Percentiles rank a stretch among this genome's conserved stretches.
Conservation (phyloP, 2,329 filamentous ascomycete species). For the Fusarium continuum region DNA sequence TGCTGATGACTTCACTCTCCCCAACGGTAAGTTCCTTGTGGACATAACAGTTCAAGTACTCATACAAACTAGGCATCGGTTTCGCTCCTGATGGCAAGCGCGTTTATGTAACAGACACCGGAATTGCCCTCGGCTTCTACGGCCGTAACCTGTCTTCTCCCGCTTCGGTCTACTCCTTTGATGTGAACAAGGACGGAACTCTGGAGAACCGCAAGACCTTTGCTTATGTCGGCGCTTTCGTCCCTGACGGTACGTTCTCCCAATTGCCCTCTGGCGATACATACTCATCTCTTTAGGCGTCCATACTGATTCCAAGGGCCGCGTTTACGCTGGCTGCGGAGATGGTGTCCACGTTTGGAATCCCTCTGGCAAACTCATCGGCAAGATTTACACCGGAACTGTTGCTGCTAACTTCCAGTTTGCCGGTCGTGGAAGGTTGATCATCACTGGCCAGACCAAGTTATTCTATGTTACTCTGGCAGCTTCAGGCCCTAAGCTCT, state of each 20-base stretch:
- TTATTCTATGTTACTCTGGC: constrained; percentile 44
- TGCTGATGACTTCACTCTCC: constrained; percentile 64
- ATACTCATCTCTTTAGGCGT: constrained; percentile 53
- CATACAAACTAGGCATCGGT: constrained; percentile 52
- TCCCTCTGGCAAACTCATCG: constrained; percentile 56
- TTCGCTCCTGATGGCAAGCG: constrained; percentile 63
- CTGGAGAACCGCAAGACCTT: constrained; percentile 62
- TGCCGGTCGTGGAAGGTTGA: constrained; percentile 48
- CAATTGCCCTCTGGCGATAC: accelerated
- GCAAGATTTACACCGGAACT: constrained; percentile 64
- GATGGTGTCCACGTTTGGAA: constrained; percentile 62
- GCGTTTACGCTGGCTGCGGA: constrained; percentile 61
- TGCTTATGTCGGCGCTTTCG: constrained; percentile 61
- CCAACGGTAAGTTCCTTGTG: constrained; percentile 56
- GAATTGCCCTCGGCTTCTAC: constrained; percentile 52
- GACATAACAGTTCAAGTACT: accelerated
- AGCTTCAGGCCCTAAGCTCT: constrained; percentile 13
- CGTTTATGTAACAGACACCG: constrained; percentile 67
- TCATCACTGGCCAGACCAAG: constrained; percentile 48
- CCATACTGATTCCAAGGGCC: constrained; percentile 63
- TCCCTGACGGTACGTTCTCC: constrained; percentile 68
- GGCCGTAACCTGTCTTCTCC: constrained; percentile 55
- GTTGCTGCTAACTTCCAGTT: constrained; percentile 58
- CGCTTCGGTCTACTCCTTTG: constrained; percentile 58
- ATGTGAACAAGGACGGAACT: constrained; percentile 57